Evolutionary conservation across 768 basidiomycete species (phyloP).

Genomic region (Kwoniella dendrophila): DNA sequence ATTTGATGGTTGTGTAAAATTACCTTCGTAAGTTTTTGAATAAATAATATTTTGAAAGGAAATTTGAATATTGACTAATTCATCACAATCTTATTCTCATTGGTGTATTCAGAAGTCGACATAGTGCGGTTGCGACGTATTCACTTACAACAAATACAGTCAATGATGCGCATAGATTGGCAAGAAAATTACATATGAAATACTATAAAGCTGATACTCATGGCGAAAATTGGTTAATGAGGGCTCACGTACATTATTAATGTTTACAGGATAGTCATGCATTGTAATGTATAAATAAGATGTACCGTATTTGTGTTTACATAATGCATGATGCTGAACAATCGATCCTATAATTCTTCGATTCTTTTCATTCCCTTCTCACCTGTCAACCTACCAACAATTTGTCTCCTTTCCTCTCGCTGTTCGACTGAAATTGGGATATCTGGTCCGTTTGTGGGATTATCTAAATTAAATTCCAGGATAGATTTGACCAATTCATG

Average conservation of each 20-base stretch:
- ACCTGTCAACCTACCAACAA: neutral
- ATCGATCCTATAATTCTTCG: slow-evolving; percentile 6
- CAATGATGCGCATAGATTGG: slow-evolving; percentile 25
- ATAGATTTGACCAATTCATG: slow-evolving; percentile 2
- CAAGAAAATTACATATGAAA: slow-evolving; percentile 27
- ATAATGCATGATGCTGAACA: too few relatives aligned
- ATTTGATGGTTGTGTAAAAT: slow-evolving; percentile 1
- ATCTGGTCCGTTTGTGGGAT: neutral
- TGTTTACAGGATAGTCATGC: too few relatives aligned
- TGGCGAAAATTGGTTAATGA: slow-evolving; percentile 27
- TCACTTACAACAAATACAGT: slow-evolving; percentile 26
- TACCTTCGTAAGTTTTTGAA: slow-evolving; percentile 31
- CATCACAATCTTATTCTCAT: neutral
- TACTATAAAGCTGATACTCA: slow-evolving; percentile 16
- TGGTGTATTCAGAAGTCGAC: neutral
- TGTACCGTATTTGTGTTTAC: neutral
- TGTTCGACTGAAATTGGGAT: neutral
- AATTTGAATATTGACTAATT: neutral
- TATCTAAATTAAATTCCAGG: slow-evolving; percentile 8
- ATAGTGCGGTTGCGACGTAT: slow-evolving; percentile 22
- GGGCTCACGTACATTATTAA: slow-evolving; percentile 24
- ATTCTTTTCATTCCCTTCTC: slow-evolving; percentile 11
- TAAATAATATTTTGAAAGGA: neutral
- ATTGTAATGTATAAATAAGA: neutral
- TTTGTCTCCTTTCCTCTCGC: slow-evolving; percentile 1